Evolutionary conservation across 2,329 filamentous ascomycete species (phyloP).

Genomic region (Venturia oleaginea): DNA sequence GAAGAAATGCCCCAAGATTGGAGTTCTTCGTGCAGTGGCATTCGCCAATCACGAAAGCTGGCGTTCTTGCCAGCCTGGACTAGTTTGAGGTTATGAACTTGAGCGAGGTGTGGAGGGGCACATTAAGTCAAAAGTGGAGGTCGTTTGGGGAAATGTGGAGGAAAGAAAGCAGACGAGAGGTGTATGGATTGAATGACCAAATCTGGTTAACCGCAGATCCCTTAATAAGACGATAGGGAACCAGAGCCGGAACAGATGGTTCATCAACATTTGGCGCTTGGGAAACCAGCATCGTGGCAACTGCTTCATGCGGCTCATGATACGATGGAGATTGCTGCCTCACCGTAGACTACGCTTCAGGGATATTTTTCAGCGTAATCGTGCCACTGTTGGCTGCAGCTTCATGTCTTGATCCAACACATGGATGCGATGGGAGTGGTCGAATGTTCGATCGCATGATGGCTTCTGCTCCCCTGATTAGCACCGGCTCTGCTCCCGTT

Average conservation of each 20-base stretch:
- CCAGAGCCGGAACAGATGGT: neutral
- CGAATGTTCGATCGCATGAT: neutral
- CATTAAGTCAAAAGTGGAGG: constrained; percentile 9
- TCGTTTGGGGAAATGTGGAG: constrained; percentile 5
- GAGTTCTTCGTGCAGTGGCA: neutral
- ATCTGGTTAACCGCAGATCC: constrained; percentile 9
- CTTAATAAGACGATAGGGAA: constrained; percentile 3
- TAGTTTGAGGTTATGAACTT: neutral
- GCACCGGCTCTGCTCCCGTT: neutral
- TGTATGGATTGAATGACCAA: constrained; percentile 11
- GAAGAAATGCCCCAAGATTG: neutral
- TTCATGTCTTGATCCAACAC: neutral
- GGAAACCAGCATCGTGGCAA: neutral
- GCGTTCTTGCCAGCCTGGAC: neutral
- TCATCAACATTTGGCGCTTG: neutral
- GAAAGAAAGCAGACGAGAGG: neutral
- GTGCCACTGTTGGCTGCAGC: neutral
- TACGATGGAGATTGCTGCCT: constrained; percentile 1
- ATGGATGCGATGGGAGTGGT: neutral
- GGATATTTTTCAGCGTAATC: neutral
- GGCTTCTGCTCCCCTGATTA: neutral
- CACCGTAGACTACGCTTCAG: neutral
- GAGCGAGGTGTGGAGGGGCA: constrained; percentile 13
- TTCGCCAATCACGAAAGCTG: neutral
- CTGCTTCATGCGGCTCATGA: constrained; percentile 5